A percentile compares a stretch with the other conserved stretches of the same genome.
Conservation (phyloP, 2,329 filamentous ascomycete species). For the Fusarium haematococcum region DNA sequence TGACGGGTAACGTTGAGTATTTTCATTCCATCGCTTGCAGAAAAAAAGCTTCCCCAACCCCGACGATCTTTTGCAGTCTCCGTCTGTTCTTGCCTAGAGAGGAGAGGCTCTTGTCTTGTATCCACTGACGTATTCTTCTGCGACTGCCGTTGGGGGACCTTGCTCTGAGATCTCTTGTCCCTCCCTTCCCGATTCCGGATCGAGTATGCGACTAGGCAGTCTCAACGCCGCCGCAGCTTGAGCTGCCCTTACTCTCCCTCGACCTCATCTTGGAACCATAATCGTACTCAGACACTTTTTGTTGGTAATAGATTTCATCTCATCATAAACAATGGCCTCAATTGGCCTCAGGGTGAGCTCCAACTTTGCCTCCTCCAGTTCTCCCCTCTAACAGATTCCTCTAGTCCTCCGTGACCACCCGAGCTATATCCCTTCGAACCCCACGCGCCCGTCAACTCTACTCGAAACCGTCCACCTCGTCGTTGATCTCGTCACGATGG, state of each 20-base stretch:
- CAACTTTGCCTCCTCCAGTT: too few species aligned
- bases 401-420: slow-evolving; percentile 35
- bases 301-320: background rate
- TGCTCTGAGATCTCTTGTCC: background rate
- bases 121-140: slow-evolving; percentile 26
- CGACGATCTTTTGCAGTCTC: slow-evolving; percentile 9
- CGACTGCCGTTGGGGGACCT: slow-evolving; percentile 5
- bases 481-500: slow-evolving; percentile 29
- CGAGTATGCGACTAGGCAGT: slow-evolving; percentile 32
- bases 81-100: background rate
- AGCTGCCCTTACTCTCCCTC: slow-evolving; percentile 23
- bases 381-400: slow-evolving; percentile 27
- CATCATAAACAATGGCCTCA: slow-evolving; percentile 31
- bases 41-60: slow-evolving; percentile 7
- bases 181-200: slow-evolving; percentile 6
- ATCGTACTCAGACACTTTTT: background rate
- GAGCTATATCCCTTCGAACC: slow-evolving; percentile 37
- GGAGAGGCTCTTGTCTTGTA: background rate
- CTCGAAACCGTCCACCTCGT: slow-evolving; percentile 5
- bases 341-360: slow-evolving; percentile 41
- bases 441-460: slow-evolving; percentile 19
- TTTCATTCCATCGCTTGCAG: slow-evolving; percentile 17
- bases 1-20: background rate
- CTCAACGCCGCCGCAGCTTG: slow-evolving; percentile 26
- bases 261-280: background rate